Conservation (phyloP, 1,284 basidiomycete species). For the Albatrellus sp. region DNA sequence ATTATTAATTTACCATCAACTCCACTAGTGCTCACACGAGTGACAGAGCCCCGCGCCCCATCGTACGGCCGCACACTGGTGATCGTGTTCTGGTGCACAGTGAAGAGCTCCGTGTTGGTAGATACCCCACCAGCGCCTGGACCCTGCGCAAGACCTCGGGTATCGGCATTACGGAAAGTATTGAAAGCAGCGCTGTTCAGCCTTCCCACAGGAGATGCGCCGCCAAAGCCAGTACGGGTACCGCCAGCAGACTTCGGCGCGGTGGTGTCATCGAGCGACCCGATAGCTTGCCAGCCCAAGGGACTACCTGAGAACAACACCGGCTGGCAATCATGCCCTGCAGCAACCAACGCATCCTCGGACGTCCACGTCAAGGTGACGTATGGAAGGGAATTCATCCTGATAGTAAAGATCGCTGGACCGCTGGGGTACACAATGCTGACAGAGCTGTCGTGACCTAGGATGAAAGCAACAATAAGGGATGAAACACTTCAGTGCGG, state of each 20-base stretch:
- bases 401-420: slow-evolving; percentile 60
- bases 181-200: slow-evolving; percentile 94
- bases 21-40: slow-evolving; percentile 82
- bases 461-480: neutral
- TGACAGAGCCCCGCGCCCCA: slow-evolving; percentile 46
- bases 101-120: slow-evolving; percentile 66
- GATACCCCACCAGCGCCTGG: slow-evolving; percentile 30
- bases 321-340: slow-evolving; percentile 97
- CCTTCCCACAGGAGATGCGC: slow-evolving; percentile 45
- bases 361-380: slow-evolving; percentile 77
- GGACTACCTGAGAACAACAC: slow-evolving; percentile 68
- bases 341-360: slow-evolving; percentile 76
- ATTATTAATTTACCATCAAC: slow-evolving; percentile 91
- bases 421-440: slow-evolving; percentile 79
- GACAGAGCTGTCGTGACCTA: slow-evolving; percentile 87
- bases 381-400: slow-evolving; percentile 67
- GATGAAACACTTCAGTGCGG: neutral
- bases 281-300: slow-evolving; percentile 57
- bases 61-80: slow-evolving; percentile 80
- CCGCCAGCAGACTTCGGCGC: slow-evolving; percentile 35
- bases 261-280: slow-evolving; percentile 77
- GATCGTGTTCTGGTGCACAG: slow-evolving; percentile 98
- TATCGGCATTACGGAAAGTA: slow-evolving; percentile 89
- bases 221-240: slow-evolving; percentile 21
- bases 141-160: slow-evolving; percentile 75